A percentile compares a stretch with the other conserved stretches of the same genome.
Conservation (phyloP, 1,284 basidiomycete genomes). For the Coniferiporia weirii region DNA sequence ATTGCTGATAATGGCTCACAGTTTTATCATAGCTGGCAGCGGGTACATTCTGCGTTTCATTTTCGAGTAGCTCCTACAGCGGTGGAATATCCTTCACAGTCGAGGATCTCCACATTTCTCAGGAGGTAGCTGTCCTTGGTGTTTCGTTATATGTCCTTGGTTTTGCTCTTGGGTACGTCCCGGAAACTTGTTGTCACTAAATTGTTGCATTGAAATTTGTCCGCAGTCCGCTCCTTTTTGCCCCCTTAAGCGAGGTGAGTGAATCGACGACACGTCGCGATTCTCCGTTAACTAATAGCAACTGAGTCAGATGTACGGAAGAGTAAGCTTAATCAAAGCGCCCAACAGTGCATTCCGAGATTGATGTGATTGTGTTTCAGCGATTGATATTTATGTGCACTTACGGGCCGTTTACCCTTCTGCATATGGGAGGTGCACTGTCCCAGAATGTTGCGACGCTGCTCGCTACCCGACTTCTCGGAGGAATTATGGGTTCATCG, state of each 20-base stretch:
- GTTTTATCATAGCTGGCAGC: constrained; percentile 34
- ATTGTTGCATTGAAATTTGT: constrained; percentile 10
- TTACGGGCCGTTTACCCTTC: constrained; percentile 48
- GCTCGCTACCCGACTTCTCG: constrained; percentile 53
- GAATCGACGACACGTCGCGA: not conserved
- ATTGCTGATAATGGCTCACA: constrained; percentile 4
- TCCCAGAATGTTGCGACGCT: constrained; percentile 53
- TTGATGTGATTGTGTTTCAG: constrained; percentile 25
- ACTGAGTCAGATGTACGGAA: constrained; percentile 40
- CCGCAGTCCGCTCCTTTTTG: constrained; percentile 51
- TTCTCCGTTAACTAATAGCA: not conserved
- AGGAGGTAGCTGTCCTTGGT: constrained; percentile 53
- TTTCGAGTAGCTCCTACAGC: constrained; percentile 54
- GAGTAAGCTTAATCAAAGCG: constrained; percentile 33
- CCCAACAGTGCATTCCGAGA: not conserved
- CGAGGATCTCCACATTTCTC: constrained; percentile 43
- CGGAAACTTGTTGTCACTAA: constrained; percentile 20
- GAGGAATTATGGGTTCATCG: constrained; percentile 57
- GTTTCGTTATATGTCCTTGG: constrained; percentile 57
- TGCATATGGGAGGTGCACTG: constrained; percentile 61
- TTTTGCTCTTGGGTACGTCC: constrained; percentile 32
- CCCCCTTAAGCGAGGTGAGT: constrained; percentile 55
- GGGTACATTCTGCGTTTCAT: constrained; percentile 56
- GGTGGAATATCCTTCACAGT: constrained; percentile 47
- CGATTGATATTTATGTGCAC: constrained; percentile 53